Conservation (phyloP, 2,329 filamentous ascomycete genomes). For the Ophiosphaerella narmari region DNA sequence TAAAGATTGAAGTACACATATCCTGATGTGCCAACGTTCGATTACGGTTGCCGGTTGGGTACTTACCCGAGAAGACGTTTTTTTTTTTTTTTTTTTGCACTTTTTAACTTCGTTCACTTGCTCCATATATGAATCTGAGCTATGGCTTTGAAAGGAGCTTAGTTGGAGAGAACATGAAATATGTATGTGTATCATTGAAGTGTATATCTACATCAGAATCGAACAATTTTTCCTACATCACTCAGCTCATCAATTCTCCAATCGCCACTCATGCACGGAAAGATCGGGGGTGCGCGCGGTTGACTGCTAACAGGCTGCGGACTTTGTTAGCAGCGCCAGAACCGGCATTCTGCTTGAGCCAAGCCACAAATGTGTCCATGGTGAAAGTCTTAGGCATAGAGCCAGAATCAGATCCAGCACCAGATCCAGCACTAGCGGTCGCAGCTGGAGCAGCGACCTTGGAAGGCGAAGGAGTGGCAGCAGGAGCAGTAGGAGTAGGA, state of each 20-base stretch:
- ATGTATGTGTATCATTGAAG: constrained; percentile 26
- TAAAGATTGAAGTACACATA: too few relatives aligned
- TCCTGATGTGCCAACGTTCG: too few relatives aligned
- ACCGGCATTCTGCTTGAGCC: constrained; percentile 35
- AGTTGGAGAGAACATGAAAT: neutral
- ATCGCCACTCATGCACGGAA: constrained; percentile 24
- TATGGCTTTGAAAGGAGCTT: too few relatives aligned
- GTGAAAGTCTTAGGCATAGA: constrained; percentile 38
- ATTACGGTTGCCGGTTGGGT: too few relatives aligned
- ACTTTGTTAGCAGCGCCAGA: constrained; percentile 26
- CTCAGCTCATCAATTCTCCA: neutral
- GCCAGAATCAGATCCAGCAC: constrained; percentile 11
- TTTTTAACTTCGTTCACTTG: too few relatives aligned
- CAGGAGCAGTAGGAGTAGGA: constrained; percentile 12
- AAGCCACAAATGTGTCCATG: constrained; percentile 39
- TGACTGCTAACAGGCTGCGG: constrained; percentile 28
- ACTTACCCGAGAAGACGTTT: too few relatives aligned
- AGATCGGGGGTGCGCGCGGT: constrained; percentile 33
- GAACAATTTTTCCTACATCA: constrained; percentile 16
- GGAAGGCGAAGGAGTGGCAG: constrained; percentile 10
- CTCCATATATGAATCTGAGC: too few relatives aligned
- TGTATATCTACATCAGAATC: constrained; percentile 39
- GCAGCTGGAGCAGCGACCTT: constrained; percentile 13
- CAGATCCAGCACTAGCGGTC: constrained; percentile 14
- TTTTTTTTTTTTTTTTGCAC: too few relatives aligned